phyloP scores from a whole-genome alignment of 2,329 filamentous ascomycete species.

The Annulohypoxylon truncatum region DNA sequence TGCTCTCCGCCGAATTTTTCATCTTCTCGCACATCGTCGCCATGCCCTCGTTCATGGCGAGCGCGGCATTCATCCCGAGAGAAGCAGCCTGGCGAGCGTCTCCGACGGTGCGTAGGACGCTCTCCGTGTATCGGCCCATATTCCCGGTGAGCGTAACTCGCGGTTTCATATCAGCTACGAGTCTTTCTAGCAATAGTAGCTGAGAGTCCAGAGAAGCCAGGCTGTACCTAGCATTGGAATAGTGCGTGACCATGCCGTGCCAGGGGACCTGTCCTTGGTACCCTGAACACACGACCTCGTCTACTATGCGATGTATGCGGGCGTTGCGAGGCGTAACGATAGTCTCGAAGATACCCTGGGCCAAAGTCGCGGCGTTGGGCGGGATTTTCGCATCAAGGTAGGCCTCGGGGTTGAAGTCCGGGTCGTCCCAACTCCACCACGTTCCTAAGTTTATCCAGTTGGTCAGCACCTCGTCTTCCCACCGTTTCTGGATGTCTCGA shows the following conservation, averaged over 20 bases:
- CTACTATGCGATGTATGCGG: neutral
- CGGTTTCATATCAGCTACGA: too few relatives aligned
- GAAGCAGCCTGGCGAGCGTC: too few relatives aligned
- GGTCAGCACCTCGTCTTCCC: neutral
- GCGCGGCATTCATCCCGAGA: too few relatives aligned
- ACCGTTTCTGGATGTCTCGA: neutral
- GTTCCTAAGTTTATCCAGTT: slow-evolving; percentile 1
- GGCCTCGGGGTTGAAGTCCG: neutral
- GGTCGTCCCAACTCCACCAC: slow-evolving; percentile 3
- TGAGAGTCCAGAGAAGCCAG: neutral
- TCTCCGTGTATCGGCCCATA: too few relatives aligned
- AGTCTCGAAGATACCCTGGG: neutral
- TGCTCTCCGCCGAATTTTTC: too few relatives aligned
- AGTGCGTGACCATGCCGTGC: slow-evolving; percentile 5
- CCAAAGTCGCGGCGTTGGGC: neutral
- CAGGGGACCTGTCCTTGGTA: neutral
- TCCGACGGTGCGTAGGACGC: too few relatives aligned
- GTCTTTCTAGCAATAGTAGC: too few relatives aligned
- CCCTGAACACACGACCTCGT: neutral
- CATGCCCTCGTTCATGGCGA: too few relatives aligned
- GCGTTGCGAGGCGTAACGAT: neutral
- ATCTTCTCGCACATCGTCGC: too few relatives aligned
- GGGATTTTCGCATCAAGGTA: neutral
- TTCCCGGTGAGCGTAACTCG: too few relatives aligned
- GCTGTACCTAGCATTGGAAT: neutral